Evolutionary conservation across 176 grass and related monocot genomes (phyloP).

Genomic region (Musa troglodytarum): DNA sequence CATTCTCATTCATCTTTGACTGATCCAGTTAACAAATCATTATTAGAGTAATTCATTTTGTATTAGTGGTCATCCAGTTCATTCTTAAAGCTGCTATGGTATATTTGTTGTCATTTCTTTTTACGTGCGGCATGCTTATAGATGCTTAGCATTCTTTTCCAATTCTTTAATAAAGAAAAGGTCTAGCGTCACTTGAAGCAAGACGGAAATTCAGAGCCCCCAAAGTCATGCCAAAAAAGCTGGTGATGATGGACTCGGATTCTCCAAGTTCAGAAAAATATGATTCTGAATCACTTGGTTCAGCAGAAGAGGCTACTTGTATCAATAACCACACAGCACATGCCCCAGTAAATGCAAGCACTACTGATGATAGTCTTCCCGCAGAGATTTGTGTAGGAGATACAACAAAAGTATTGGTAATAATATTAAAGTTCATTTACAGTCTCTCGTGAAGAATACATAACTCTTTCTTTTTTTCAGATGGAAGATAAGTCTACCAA

Average conservation of each 20-base stretch:
- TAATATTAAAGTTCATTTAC: neutral
- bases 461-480: constrained; percentile 34
- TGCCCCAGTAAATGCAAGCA: constrained; percentile 16
- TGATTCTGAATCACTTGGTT: constrained; percentile 39
- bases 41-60: no score
- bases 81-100: no score
- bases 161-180: constrained; percentile 62
- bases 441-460: neutral
- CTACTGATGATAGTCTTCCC: constrained; percentile 22
- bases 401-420: constrained; percentile 11
- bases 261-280: constrained; percentile 34
- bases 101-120: no score
- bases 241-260: constrained; percentile 23
- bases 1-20: no score
- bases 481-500: constrained; percentile 40
- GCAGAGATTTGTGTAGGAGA: constrained; percentile 23
- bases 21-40: no score
- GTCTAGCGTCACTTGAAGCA: constrained; percentile 83
- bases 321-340: neutral
- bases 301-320: constrained; percentile 46
- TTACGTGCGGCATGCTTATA: neutral
- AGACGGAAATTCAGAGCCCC: constrained; percentile 89
- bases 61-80: no score
- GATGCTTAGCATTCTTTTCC: neutral
- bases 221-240: constrained; percentile 54